Base-by-base conservation (phyloP, 1,139 yeast species). In the Pichia terricola region DNA sequence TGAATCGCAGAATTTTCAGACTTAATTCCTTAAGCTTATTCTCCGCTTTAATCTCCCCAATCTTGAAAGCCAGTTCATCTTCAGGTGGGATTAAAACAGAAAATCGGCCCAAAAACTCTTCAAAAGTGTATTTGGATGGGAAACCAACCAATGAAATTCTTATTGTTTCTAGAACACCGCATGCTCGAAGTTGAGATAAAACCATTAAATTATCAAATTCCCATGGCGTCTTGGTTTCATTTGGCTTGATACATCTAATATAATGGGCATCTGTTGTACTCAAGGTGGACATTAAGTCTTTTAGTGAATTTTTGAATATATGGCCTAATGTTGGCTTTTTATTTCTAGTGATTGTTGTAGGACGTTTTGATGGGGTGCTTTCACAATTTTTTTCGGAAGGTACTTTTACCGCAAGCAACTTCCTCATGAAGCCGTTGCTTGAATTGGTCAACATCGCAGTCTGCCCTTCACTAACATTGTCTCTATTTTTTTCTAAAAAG, bases 91-190 rank as follows among this genome's bases (percentile, higher is more conserved):
- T 77, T 48, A 91, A 72, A 56, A 89, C 77, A 58, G 84, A 89
- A 63, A 88, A 91, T 58, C 96, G 78, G 50, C 80, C 78, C 37
- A 94, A 94, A 68, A 91, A 91, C 60, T 91, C 98, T 45, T 81
- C 89, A 61, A 86, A 91, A 0, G 95, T 77, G 89, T 96, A 88
- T 60, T 96, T 75, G 0, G 96, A 83, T 28, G 98, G 98, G 73
- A 87, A 91, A 30, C 98, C 98, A 43, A 96, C 97, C 66, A 96
- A 87, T 5, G 97, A 89, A 42, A 91, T 91, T 56, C 95, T 72
- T 58, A 91, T 91, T 1, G 98, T 91, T 65, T 91, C 98, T 54
- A 91, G 71, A 41, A 91, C 98, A 78, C 98, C 98, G 71, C 98
- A 91, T 10, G 98, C 98, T 59, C 98, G 78, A 52, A 91, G 73